Evolutionary conservation across 2,329 filamentous ascomycete species (phyloP).

Genomic region (Coniochaeta sp.): DNA sequence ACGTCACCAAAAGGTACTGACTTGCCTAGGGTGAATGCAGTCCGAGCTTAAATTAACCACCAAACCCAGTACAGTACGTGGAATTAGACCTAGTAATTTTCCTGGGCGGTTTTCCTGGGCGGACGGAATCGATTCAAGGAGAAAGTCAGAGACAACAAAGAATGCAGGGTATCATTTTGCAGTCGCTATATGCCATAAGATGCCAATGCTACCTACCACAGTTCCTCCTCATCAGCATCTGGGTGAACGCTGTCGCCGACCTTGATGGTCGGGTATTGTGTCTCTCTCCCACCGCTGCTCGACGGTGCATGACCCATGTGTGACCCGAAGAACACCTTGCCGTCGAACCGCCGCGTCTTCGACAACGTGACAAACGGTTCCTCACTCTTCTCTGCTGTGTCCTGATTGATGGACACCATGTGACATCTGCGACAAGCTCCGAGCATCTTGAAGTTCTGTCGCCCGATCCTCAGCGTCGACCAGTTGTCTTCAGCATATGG

Average conservation of each 20-base stretch:
- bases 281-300: slow-evolving; percentile 8
- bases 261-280: slow-evolving; percentile 35
- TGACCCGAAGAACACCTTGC: slow-evolving; percentile 83
- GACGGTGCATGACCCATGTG: slow-evolving; percentile 53
- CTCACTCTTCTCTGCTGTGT: slow-evolving; percentile 66
- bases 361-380: slow-evolving; percentile 86
- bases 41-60: background rate
- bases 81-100: too few species aligned
- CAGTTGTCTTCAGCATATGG: slow-evolving; percentile 78
- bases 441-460: slow-evolving; percentile 59
- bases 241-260: slow-evolving; percentile 35
- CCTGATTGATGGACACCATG: slow-evolving; percentile 92
- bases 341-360: slow-evolving; percentile 75
- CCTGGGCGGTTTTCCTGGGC: too few species aligned
- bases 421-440: slow-evolving; percentile 85
- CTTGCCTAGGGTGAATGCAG: background rate
- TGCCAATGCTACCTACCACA: background rate
- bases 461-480: slow-evolving; percentile 59
- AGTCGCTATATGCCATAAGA: background rate
- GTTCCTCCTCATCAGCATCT: background rate
- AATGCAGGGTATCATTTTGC: background rate
- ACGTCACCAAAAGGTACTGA: background rate
- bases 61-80: too few species aligned
- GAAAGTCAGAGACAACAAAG: background rate
- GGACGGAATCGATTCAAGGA: too few species aligned